These are phyloP conservation scores for Penstemon barbatus DNA, from an alignment of 257 asterid genomes.

Conservation along the genomic window DNA sequence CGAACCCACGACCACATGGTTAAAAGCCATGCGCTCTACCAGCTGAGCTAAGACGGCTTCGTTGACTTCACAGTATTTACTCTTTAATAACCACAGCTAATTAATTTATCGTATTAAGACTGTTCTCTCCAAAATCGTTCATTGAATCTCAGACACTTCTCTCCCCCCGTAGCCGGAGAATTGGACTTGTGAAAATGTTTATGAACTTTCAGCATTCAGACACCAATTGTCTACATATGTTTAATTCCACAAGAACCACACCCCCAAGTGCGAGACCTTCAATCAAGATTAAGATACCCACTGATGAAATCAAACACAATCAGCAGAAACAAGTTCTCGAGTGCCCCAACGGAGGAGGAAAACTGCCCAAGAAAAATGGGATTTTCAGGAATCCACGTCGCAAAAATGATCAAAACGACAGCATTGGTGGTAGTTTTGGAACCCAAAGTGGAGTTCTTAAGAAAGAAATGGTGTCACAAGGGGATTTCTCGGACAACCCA, in stretches of 20 bases:
- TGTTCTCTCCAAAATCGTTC: too few relatives aligned
- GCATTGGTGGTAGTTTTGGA: slow-evolving; percentile 27
- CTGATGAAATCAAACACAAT: slow-evolving; percentile 34
- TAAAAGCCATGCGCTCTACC: slow-evolving; percentile 99
- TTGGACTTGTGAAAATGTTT: slow-evolving; percentile 42
- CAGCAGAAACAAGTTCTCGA: slow-evolving; percentile 35
- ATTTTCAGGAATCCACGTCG: slow-evolving; percentile 31
- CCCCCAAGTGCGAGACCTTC: slow-evolving; percentile 44
- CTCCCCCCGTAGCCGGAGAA: too few relatives aligned
- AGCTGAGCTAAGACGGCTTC: slow-evolving; percentile 86
- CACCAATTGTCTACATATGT: slow-evolving; percentile 46
- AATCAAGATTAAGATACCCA: slow-evolving; percentile 33
- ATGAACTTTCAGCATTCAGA: slow-evolving; percentile 60
- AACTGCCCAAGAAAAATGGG: slow-evolving; percentile 26
- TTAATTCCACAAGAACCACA: slow-evolving; percentile 41
- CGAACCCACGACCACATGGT: slow-evolving; percentile 99
- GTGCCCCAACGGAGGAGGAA: slow-evolving; percentile 17
- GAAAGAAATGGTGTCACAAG: slow-evolving; percentile 21
- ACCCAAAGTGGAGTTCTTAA: slow-evolving; percentile 27
- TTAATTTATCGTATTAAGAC: too few relatives aligned
- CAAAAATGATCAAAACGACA: slow-evolving; percentile 26
- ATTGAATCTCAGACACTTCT: too few relatives aligned
- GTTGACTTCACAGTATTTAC: too few relatives aligned
- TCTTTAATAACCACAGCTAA: too few relatives aligned
- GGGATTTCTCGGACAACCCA: slow-evolving; percentile 22